A percentile compares a stretch with the other conserved stretches of the same genome.
Conservation (phyloP, 2,329 filamentous ascomycete genomes). For the Aspergillus chevalieri region DNA sequence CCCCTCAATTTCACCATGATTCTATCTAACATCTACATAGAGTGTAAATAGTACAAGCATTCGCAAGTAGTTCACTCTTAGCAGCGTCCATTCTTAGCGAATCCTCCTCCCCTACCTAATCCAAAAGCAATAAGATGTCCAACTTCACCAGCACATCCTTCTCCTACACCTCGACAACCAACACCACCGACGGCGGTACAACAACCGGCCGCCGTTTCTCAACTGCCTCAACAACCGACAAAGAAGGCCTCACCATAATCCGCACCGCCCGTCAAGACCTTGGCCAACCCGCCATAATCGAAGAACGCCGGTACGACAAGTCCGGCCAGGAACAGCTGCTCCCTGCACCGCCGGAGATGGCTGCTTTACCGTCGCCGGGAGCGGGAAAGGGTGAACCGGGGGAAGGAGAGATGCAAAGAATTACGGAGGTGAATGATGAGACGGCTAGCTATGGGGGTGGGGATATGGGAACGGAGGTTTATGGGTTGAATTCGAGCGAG, state of each 20-base stretch:
- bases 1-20: neutral
- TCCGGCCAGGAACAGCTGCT: conserved; percentile 24
- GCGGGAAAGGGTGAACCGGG: conserved; percentile 6
- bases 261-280: conserved; percentile 30
- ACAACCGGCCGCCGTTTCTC: conserved; percentile 29
- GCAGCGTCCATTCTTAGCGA: neutral
- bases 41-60: neutral
- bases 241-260: conserved; percentile 27
- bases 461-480: neutral
- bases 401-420: conserved; percentile 20
- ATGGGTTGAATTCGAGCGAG: neutral
- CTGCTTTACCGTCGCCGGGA: neutral
- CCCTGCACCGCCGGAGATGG: conserved; percentile 1
- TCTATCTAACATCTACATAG: neutral
- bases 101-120: neutral
- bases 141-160: conserved; percentile 28
- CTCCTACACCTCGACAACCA: conserved; percentile 27
- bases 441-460: conserved; percentile 6
- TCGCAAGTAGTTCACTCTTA: neutral
- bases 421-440: conserved; percentile 24
- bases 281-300: conserved; percentile 26
- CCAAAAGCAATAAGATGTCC: conserved; percentile 12
- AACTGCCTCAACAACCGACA: conserved; percentile 26
- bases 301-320: conserved; percentile 29
- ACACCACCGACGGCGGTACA: conserved; percentile 17